Conservation (phyloP, 163 green algal species). For the Chlorella variabilis region DNA sequence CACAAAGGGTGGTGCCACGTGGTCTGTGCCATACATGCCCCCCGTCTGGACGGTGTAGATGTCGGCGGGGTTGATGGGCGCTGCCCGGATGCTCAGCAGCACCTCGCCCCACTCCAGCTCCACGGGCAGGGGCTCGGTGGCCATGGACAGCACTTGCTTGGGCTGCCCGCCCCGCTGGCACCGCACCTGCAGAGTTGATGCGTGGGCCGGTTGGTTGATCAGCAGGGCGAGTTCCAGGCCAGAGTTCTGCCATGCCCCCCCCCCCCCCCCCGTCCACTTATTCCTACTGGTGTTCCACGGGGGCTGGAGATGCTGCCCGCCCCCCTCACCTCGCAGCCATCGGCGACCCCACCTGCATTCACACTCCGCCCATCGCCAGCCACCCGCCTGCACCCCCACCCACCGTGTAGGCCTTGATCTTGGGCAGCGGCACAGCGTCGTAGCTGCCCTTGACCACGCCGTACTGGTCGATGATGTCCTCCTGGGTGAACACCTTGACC, state of each 20-base stretch:
- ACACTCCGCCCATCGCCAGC: no score
- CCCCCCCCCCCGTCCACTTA: no score
- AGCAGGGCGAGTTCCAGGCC: not conserved
- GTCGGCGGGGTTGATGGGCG: constrained; percentile 79
- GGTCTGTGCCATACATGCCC: constrained; percentile 68
- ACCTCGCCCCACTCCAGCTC: constrained; percentile 82
- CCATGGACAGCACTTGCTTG: constrained; percentile 54
- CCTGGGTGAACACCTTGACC: constrained; percentile 70
- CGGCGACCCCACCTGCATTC: not conserved
- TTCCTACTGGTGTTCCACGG: no score
- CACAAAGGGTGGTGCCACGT: constrained; percentile 67
- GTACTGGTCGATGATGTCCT: constrained; percentile 81
- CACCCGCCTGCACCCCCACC: constrained; percentile 16
- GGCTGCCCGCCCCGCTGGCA: constrained; percentile 59
- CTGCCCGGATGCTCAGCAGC: constrained; percentile 67
- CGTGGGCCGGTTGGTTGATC: not conserved
- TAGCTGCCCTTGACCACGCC: constrained; percentile 86
- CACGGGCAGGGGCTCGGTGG: constrained; percentile 56
- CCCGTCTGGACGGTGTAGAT: constrained; percentile 71
- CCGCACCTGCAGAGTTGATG: constrained; percentile 56
- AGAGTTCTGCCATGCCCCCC: no score
- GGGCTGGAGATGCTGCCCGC: no score
- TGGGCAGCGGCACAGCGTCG: constrained; percentile 72
- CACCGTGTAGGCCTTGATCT: constrained; percentile 60
- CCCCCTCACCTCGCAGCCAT: no score